These are phyloP conservation scores for Podospora australis DNA, from an alignment of 495 filamentous ascomycete species.

Conservation along the genomic window DNA sequence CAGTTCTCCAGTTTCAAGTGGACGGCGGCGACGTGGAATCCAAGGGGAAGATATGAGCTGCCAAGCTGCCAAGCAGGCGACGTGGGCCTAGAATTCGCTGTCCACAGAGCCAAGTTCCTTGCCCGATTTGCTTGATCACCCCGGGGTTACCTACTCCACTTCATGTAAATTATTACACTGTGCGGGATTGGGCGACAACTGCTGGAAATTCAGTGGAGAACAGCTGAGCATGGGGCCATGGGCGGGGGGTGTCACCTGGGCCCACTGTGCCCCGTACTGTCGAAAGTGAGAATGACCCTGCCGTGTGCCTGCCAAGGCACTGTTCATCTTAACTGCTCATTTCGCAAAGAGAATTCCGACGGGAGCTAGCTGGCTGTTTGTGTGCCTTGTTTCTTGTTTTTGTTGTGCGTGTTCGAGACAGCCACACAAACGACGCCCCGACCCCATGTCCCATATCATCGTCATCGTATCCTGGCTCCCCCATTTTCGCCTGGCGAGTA, in stretches of 20 bases:
- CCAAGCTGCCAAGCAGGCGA: neutral
- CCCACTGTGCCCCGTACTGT: neutral
- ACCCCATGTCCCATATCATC: neutral
- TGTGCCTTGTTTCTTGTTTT: too few species aligned
- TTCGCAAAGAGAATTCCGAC: neutral
- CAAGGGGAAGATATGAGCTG: neutral
- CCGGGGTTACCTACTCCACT: too few species aligned
- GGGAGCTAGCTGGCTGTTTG: too few species aligned
- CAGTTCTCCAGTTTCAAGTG: neutral
- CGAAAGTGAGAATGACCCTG: neutral
- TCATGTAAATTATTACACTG: too few species aligned
- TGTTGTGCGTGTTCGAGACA: too few species aligned
- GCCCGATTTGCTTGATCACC: neutral
- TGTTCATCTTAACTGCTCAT: neutral
- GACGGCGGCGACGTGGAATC: neutral
- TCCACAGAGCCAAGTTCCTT: neutral
- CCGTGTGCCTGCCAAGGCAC: neutral
- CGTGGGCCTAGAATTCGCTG: neutral
- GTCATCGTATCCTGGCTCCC: too few species aligned
- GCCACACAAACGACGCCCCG: too few species aligned
- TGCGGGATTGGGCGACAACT: neutral
- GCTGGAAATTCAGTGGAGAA: neutral
- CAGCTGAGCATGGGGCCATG: neutral
- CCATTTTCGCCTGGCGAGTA: too few species aligned
- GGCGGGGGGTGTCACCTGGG: neutral